Base-by-base conservation (phyloP, 2,329 filamentous ascomycete species). In the Colletotrichum eleusines region DNA sequence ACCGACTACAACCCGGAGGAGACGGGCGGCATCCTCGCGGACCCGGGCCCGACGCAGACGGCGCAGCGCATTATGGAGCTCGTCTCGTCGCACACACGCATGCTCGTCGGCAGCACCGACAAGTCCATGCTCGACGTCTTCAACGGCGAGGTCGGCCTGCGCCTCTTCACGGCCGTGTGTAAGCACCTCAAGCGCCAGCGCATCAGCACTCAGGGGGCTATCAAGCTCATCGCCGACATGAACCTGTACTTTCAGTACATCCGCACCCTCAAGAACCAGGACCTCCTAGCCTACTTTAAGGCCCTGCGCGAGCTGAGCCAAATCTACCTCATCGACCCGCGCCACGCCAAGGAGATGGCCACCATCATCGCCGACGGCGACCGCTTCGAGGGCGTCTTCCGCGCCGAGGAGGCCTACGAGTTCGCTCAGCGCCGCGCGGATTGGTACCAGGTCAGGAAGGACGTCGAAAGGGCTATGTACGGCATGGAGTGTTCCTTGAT, bases 121-220 rank as follows among this genome's bases (percentile, higher is more conserved):
- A 99, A 99, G 85, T 95, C 94, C 73, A 97, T 97, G 87, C 90
- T 99, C 33, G 96, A 99, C 78, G 96, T 99, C 18, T 99, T 99
- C 86, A 98, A 97, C 80, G 94, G 96, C 81, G 96, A 99, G 83
- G 95, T 99, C 33, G 96, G 96, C 0, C 88, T 98, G 73, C 92
- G 96, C 33, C 88, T 99, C 63, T 99, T 98, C 82, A 91, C 92
- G 26, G 92, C 94, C 23, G 86, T 99, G 61, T 98, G 95, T 87
- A 99, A 99, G 83, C 96, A 99, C 82, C 88, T 99, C 74, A 99
- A 99, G 84, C 92, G 95, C 12, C 96, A 98, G 84, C 91, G 96
- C 66, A 89, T 99, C 81, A 95, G 92, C 78, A 93, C 94, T 33
- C 91, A 94, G 72, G 96, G 96, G 66, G 94, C 96, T 26, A 89